A percentile compares a stretch with the other conserved stretches of the same genome.
phyloP scores from a whole-genome alignment of 352 stramenopile species.

The Globisporangium spiculum region DNA sequence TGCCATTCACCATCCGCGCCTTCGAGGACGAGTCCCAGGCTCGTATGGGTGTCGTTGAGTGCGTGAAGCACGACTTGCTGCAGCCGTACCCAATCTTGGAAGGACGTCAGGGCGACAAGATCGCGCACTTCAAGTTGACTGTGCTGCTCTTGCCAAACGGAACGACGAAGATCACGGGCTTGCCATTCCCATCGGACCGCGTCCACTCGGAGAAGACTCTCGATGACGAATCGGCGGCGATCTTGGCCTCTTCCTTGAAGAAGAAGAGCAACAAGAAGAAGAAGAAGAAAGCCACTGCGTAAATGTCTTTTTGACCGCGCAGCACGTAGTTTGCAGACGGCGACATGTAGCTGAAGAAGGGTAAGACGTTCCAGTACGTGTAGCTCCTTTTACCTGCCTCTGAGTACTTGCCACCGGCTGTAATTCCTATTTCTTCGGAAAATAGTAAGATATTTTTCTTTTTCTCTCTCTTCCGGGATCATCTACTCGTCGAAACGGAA shows the following conservation, averaged over 20 bases:
- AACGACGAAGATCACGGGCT: constrained; percentile 95
- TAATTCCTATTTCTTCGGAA: constrained; percentile 33
- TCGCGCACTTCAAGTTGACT: constrained; percentile 99
- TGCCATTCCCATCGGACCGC: constrained; percentile 87
- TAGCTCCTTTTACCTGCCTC: neutral
- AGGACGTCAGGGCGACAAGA: constrained; percentile 92
- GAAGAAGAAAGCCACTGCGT: constrained; percentile 76
- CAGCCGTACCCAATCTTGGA: constrained; percentile 97
- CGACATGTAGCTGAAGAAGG: neutral
- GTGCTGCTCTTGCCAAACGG: constrained; percentile 96
- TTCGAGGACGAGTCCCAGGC: constrained; percentile 95
- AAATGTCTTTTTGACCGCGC: constrained; percentile 25
- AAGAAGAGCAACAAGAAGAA: constrained; percentile 96
- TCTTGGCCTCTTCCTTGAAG: constrained; percentile 90
- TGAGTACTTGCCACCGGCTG: neutral
- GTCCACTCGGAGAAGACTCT: constrained; percentile 92
- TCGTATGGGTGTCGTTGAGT: constrained; percentile 98
- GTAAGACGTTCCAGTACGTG: constrained; percentile 15
- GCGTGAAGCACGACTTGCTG: constrained; percentile 97
- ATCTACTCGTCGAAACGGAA: neutral
- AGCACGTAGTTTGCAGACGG: constrained; percentile 11
- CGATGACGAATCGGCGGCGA: constrained; percentile 89
- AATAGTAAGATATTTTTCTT: constrained; percentile 54
- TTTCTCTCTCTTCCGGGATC: neutral
- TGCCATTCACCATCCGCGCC: constrained; percentile 97